A percentile compares a stretch with the other conserved stretches of the same genome.
Evolutionary conservation across 2,329 filamentous ascomycete species (phyloP).

Genomic region (Chalara sp.): DNA sequence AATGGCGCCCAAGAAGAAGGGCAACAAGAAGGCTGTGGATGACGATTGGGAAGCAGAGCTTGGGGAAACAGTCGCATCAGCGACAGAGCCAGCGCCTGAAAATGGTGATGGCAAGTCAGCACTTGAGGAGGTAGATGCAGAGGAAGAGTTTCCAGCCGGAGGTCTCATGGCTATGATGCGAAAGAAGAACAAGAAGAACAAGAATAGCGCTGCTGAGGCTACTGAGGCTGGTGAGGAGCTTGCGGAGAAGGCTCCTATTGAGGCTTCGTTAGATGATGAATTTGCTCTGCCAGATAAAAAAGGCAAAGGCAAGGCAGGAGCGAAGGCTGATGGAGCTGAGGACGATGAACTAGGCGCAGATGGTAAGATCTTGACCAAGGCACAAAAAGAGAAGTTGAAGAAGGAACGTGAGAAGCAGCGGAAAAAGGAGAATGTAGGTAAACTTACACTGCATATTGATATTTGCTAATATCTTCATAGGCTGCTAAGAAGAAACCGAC

Average conservation of each 20-base stretch:
- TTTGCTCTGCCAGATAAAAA: slow-evolving; percentile 74
- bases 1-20: slow-evolving; percentile 96
- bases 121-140: slow-evolving; percentile 42
- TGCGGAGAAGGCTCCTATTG: slow-evolving; percentile 65
- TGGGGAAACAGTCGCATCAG: slow-evolving; percentile 56
- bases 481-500: slow-evolving; percentile 76
- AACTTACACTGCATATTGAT: background rate
- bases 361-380: slow-evolving; percentile 83
- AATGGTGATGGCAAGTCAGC: slow-evolving; percentile 25
- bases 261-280: slow-evolving; percentile 79
- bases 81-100: slow-evolving; percentile 30
- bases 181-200: slow-evolving; percentile 69
- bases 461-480: slow-evolving; percentile 8
- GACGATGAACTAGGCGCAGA: slow-evolving; percentile 46
- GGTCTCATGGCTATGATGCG: slow-evolving; percentile 74
- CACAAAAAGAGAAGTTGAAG: slow-evolving; percentile 96
- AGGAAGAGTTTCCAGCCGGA: slow-evolving; percentile 41
- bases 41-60: slow-evolving; percentile 95
- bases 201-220: slow-evolving; percentile 61
- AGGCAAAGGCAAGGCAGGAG: slow-evolving; percentile 48
- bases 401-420: slow-evolving; percentile 98
- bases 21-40: slow-evolving; percentile 66
- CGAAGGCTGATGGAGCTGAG: slow-evolving; percentile 34
- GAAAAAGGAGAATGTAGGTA: slow-evolving; percentile 88
- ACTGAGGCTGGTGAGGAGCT: slow-evolving; percentile 64